These are phyloP conservation scores for Hemileia vastatrix DNA, from an alignment of 1,284 basidiomycete genomes.

Conservation along the genomic window DNA sequence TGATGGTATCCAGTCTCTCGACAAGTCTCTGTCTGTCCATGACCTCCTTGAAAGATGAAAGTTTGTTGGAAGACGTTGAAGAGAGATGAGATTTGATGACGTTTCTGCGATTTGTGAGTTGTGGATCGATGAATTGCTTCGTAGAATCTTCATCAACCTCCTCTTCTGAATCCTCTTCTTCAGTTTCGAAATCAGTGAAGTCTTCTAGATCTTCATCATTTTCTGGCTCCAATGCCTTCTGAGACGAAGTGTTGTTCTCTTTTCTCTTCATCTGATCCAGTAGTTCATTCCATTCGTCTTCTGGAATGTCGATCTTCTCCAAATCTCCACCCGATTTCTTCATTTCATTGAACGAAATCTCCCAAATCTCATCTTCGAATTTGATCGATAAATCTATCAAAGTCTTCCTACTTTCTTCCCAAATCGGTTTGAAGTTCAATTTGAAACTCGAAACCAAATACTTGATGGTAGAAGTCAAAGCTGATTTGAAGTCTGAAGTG, in stretches of 20 bases:
- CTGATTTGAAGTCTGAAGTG: constrained; percentile 25
- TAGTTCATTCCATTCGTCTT: background rate
- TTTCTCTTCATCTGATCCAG: constrained; percentile 6
- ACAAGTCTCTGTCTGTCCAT: constrained; percentile 47
- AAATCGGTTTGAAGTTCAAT: constrained; percentile 77
- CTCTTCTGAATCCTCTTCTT: constrained; percentile 20
- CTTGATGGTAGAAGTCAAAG: constrained; percentile 7
- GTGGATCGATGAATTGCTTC: constrained; percentile 35
- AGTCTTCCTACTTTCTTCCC: constrained; percentile 66
- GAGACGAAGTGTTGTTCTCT: background rate
- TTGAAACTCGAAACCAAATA: constrained; percentile 53
- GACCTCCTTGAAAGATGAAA: constrained; percentile 47
- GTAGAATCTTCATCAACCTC: constrained; percentile 29
- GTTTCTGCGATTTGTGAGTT: constrained; percentile 26
- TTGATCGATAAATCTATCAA: constrained; percentile 48
- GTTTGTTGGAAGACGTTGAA: constrained; percentile 32
- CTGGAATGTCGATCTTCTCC: background rate
- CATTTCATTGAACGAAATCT: constrained; percentile 61
- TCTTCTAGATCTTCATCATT: constrained; percentile 55
- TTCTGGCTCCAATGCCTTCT: constrained; percentile 47
- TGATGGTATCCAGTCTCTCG: constrained; percentile 62
- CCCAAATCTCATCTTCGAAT: constrained; percentile 56
- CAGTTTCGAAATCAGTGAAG: background rate
- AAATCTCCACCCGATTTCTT: constrained; percentile 25
- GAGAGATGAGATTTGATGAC: constrained; percentile 27